Conservation (phyloP, 2,329 filamentous ascomycete species). For the Metarhizium guizhouense region DNA sequence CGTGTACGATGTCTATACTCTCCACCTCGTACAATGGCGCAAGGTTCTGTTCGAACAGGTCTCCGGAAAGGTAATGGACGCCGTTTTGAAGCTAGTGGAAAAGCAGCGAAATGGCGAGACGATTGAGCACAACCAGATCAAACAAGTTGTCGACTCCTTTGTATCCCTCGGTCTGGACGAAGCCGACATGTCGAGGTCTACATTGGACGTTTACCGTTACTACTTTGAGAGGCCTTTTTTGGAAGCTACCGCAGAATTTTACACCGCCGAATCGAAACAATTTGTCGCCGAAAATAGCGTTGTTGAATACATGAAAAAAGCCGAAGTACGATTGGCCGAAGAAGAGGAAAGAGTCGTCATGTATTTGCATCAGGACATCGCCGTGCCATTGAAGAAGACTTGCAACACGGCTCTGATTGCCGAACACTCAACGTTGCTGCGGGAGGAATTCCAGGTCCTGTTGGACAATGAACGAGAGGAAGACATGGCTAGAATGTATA, state of each 20-base stretch:
- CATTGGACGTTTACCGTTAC: slow-evolving; percentile 85
- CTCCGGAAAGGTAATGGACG: slow-evolving; percentile 83
- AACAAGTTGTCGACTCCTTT: slow-evolving; percentile 93
- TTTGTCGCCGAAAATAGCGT: slow-evolving; percentile 96
- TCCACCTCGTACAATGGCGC: slow-evolving; percentile 94
- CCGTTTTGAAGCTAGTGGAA: slow-evolving; percentile 89
- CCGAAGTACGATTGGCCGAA: slow-evolving; percentile 77
- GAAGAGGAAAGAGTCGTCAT: slow-evolving; percentile 90
- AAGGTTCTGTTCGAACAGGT: slow-evolving; percentile 81
- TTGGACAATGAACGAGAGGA: slow-evolving; percentile 92
- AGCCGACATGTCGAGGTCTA: slow-evolving; percentile 85
- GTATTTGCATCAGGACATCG: slow-evolving; percentile 87
- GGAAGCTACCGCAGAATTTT: slow-evolving; percentile 73
- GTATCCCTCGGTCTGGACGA: slow-evolving; percentile 93
- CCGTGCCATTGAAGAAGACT: slow-evolving; percentile 69
- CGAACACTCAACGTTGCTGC: slow-evolving; percentile 74
- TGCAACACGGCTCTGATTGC: slow-evolving; percentile 87
- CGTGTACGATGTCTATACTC: slow-evolving; percentile 94
- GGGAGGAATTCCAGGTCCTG: slow-evolving; percentile 91
- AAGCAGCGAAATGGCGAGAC: slow-evolving; percentile 97
- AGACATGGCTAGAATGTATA: slow-evolving; percentile 95
- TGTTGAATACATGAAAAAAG: slow-evolving; percentile 99
- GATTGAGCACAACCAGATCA: slow-evolving; percentile 94
- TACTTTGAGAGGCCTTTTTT: slow-evolving; percentile 94
- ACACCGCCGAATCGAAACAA: slow-evolving; percentile 82